Conservation (phyloP, 331 rosid species). For the Malus hybrid region DNA sequence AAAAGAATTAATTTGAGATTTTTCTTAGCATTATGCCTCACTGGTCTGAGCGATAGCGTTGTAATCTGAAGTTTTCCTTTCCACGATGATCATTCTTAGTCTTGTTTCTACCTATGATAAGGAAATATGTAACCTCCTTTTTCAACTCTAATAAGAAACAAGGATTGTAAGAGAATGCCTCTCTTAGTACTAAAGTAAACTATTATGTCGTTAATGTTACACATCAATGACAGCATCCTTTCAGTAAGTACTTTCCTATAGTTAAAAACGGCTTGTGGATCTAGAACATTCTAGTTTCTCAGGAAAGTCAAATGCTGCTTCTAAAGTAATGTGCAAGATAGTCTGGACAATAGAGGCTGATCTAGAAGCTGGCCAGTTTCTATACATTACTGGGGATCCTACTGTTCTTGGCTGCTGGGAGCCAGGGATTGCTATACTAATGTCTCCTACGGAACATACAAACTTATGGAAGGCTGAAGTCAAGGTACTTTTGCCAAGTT, state of each 20-base stretch:
- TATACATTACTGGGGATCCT: slow-evolving; percentile 82
- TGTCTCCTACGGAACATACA: slow-evolving; percentile 63
- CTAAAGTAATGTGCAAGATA: slow-evolving; percentile 49
- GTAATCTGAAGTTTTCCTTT: no score
- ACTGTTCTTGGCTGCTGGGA: slow-evolving; percentile 82
- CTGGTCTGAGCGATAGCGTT: no score
- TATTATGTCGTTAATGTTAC: neutral
- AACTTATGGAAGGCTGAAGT: slow-evolving; percentile 82
- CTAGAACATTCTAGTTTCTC: slow-evolving; percentile 27
- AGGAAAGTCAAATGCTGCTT: slow-evolving; percentile 43
- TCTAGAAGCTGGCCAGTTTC: slow-evolving; percentile 65
- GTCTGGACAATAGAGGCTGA: slow-evolving; percentile 78
- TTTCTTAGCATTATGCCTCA: no score
- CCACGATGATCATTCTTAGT: neutral
- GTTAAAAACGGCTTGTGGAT: slow-evolving; percentile 39
- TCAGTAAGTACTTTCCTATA: slow-evolving; percentile 3
- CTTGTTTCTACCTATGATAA: neutral
- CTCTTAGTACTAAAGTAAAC: neutral
- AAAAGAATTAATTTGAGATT: no score
- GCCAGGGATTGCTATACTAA: slow-evolving; percentile 57
- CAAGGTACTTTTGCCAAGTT: slow-evolving; percentile 38
- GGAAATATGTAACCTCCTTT: neutral
- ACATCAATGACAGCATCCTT: neutral
- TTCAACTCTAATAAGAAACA: neutral
- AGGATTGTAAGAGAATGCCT: neutral